phyloP scores from a whole-genome alignment of 371 early-diverging fungal species.

The Mucor lusitanicus region DNA sequence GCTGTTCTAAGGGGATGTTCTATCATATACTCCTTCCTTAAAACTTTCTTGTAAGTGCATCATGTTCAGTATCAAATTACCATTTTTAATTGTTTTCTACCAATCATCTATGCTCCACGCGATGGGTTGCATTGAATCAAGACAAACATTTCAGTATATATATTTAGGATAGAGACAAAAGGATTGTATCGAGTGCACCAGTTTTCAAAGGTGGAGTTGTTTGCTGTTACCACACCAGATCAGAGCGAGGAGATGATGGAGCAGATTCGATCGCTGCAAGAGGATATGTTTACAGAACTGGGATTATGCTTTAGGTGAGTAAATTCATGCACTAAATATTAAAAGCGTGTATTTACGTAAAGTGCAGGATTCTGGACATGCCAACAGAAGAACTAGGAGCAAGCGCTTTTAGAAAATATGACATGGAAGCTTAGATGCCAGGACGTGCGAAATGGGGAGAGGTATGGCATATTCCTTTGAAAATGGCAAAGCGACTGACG shows the following conservation, averaged over 20 bases:
- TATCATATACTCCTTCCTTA: too few relatives aligned
- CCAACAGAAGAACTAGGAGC: slow-evolving; percentile 92
- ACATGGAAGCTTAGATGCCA: slow-evolving; percentile 97
- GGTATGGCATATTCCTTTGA: slow-evolving; percentile 31
- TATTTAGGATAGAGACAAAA: slow-evolving; percentile 78
- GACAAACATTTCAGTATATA: too few relatives aligned
- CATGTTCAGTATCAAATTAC: too few relatives aligned
- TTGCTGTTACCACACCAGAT: slow-evolving; percentile 72
- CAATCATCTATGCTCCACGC: too few relatives aligned
- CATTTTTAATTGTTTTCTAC: too few relatives aligned
- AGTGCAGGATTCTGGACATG: slow-evolving; percentile 81
- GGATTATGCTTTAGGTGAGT: slow-evolving; percentile 85
- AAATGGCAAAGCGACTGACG: too few relatives aligned
- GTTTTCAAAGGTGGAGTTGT: slow-evolving; percentile 93
- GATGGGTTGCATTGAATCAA: too few relatives aligned
- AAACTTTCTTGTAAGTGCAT: too few relatives aligned
- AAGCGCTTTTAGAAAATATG: slow-evolving; percentile 89
- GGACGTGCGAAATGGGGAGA: slow-evolving; percentile 90
- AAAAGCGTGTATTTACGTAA: too few relatives aligned
- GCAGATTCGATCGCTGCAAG: slow-evolving; percentile 75
- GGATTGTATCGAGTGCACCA: slow-evolving; percentile 95
- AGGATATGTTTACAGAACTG: slow-evolving; percentile 74
- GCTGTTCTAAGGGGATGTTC: too few relatives aligned
- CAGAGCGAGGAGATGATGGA: slow-evolving; percentile 70
- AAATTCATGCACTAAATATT: slow-evolving; percentile 41